Base-by-base conservation (phyloP, 108 stramenopile species). In the Schizochytrium sp. region DNA sequence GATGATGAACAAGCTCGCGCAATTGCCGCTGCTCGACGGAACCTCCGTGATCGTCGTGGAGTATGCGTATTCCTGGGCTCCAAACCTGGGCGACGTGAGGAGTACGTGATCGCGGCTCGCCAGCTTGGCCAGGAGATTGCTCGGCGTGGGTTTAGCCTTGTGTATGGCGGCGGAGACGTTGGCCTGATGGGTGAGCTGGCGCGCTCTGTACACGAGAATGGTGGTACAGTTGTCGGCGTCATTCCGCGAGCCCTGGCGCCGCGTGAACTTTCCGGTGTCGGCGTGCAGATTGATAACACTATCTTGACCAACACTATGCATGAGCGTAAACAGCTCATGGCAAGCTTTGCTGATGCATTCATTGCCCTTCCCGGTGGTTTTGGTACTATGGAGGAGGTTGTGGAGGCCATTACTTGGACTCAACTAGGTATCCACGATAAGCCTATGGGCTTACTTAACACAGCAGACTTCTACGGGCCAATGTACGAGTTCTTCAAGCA, bases 291-390 rank as follows among this genome's bases (percentile, higher is more conserved):
- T 3, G 47, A 72, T 5, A 46, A 89, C 56, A 41, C 41, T 19
- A 46, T 60, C 13, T 8, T 87, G 3, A 87, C 83, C 3, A 38
- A 44, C 17, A 89, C 89, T 10, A 89, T 89, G 89, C 89, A 89
- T 47, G 83, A 89, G 76, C 89, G 89, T 8, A 89, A 89, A 55
- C 15, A 17, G 28, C 45, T 76, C 58, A 89, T 89, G 89, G 89
- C 89, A 3, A 38, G n/a, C 5, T 42, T 87, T n/a, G 87, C 89
- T 2, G n/a, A 19, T 4, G 89, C 50, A 5, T 89, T 89, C 56
- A 87, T 89, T 53, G 89, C 76, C 4, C 88, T 89, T 56, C 89
- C 89, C n/a, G 89, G 89, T 40, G 89, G 89, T 12, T 87, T 87
- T 7, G 89, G 89, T 10, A 89, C 89, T 41, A 42, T 87, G 45